These are phyloP conservation scores for Nitzschia inconspicua DNA, from an alignment of 108 stramenopile species.

Conservation along the genomic window DNA sequence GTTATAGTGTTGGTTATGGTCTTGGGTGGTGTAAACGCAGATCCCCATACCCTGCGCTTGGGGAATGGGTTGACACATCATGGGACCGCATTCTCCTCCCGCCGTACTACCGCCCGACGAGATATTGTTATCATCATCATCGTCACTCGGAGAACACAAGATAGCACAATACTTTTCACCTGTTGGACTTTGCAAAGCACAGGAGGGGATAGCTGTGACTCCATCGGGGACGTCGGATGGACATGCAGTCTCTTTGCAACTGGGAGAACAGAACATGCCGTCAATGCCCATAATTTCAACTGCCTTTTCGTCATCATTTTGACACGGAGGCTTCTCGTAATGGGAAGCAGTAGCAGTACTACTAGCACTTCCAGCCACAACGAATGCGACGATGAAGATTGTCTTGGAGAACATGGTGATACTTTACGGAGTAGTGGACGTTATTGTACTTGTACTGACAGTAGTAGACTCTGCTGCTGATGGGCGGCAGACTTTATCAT, in stretches of 20 bases:
- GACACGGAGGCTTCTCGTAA: constrained; percentile 3
- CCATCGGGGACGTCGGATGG: constrained; percentile 3
- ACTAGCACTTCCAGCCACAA: too few relatives aligned
- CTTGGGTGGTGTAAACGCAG: too few relatives aligned
- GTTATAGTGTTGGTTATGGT: too few relatives aligned
- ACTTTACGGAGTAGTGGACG: too few relatives aligned
- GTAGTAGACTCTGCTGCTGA: too few relatives aligned
- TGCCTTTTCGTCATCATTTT: constrained; percentile 1
- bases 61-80: constrained; percentile 4
- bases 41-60: neutral
- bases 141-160: neutral
- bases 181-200: constrained; percentile 1
- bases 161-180: constrained; percentile 6
- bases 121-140: neutral
- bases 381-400: too few relatives aligned
- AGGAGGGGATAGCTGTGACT: constrained; percentile 5
- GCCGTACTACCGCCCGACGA: neutral
- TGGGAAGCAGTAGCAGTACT: neutral
- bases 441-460: too few relatives aligned
- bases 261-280: constrained; percentile 4
- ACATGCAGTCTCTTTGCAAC: neutral
- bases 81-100: constrained; percentile 1
- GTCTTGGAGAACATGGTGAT: too few relatives aligned
- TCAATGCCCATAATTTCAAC: constrained; percentile 1
- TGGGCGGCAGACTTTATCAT: too few relatives aligned